Conservation (phyloP, 2,329 filamentous ascomycete species). For the Colletotrichum higginsianum region DNA sequence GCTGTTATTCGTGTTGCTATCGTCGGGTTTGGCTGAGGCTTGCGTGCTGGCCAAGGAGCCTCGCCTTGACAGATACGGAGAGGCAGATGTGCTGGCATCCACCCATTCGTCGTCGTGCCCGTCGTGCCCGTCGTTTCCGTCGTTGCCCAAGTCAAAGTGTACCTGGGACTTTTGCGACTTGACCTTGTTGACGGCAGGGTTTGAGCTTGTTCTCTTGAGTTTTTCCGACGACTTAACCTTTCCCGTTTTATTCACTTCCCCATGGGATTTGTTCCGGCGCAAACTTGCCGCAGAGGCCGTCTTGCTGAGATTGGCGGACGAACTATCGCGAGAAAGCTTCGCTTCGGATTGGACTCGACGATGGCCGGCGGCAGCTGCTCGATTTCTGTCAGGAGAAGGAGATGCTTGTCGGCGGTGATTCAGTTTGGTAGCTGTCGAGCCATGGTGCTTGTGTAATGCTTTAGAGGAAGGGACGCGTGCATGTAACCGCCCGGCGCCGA, state of each 20-base stretch:
- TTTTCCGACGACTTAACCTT: conserved; percentile 66
- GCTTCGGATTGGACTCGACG: conserved; percentile 53
- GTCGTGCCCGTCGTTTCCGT: conserved; percentile 52
- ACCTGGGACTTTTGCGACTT: conserved; percentile 66
- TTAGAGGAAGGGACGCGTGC: conserved; percentile 68
- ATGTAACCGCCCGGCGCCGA: conserved; percentile 63
- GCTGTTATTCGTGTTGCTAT: conserved; percentile 48
- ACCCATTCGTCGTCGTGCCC: conserved; percentile 74
- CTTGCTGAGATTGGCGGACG: conserved; percentile 64
- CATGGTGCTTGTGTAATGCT: conserved; percentile 62
- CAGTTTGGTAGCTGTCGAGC: conserved; percentile 54
- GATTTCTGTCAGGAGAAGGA: conserved; percentile 57
- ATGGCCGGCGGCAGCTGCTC: conserved; percentile 46
- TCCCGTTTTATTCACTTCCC: conserved; percentile 63
- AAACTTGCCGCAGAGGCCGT: conserved; percentile 69
- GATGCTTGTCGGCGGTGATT: conserved; percentile 60
- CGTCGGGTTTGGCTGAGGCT: conserved; percentile 59
- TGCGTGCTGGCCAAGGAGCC: conserved; percentile 57
- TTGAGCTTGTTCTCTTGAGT: conserved; percentile 68
- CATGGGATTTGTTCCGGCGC: conserved; percentile 73
- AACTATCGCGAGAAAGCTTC: conserved; percentile 63
- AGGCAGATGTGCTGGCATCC: conserved; percentile 75
- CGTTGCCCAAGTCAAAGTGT: conserved; percentile 74
- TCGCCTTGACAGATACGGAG: conserved; percentile 68
- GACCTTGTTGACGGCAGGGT: conserved; percentile 63